Conservation (phyloP, 371 early-diverging fungal genomes). For the Rhizopus delemar region DNA sequence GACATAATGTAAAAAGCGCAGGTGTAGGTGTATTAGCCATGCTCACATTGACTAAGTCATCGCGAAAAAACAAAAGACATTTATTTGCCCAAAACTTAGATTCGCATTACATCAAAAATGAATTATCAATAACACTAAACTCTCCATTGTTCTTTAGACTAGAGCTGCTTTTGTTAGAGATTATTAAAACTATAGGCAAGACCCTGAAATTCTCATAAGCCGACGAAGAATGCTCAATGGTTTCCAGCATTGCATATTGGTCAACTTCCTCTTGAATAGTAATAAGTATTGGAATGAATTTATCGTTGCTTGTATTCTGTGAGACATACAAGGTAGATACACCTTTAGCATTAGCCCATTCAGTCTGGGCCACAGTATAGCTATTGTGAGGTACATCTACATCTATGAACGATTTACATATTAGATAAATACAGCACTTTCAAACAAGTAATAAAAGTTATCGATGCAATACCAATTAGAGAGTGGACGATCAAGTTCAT, state of each 20-base stretch:
- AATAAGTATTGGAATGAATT: slow-evolving; percentile 10
- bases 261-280: slow-evolving; percentile 11
- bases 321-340: slow-evolving; percentile 7
- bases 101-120: slow-evolving; percentile 19
- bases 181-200: slow-evolving; percentile 1
- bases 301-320: slow-evolving; percentile 7
- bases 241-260: slow-evolving; percentile 5
- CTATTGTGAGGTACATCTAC: slow-evolving; percentile 10
- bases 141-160: slow-evolving; percentile 9
- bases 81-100: slow-evolving; percentile 18
- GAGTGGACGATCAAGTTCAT: not conserved
- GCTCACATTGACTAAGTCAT: slow-evolving; percentile 2
- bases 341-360: slow-evolving; percentile 9
- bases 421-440: slow-evolving; percentile 5
- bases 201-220: not conserved
- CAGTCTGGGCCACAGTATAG: slow-evolving; percentile 10
- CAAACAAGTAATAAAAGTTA: slow-evolving; percentile 6
- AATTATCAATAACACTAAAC: slow-evolving; percentile 13
- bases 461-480: slow-evolving; percentile 2
- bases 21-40: slow-evolving; percentile 3
- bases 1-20: slow-evolving; percentile 16
- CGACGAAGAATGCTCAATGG: not conserved
- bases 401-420: slow-evolving; percentile 9
- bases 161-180: slow-evolving; percentile 10
- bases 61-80: slow-evolving; percentile 15